Percentiles rank a stretch among this genome's conserved stretches.
Evolutionary conservation across 768 basidiomycete species (phyloP).

Genomic region (Kwoniella newhampshirensis): DNA sequence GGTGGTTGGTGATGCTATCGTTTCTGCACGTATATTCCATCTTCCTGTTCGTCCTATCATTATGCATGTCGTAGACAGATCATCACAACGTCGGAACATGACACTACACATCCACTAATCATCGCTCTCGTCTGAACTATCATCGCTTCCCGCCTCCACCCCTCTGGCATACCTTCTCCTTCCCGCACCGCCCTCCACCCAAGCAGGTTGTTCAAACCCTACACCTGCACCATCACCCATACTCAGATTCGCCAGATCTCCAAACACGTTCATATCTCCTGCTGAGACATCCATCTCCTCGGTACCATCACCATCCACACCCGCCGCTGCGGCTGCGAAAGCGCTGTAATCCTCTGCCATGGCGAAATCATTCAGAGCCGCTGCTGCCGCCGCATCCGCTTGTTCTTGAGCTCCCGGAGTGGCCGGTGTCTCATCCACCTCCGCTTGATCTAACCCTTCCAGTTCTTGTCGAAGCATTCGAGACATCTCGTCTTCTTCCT

Average conservation of each 20-base stretch:
- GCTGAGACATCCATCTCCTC: neutral
- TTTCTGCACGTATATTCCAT: no score
- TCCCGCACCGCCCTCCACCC: constrained; percentile 37
- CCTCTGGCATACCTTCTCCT: constrained; percentile 31
- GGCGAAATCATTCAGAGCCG: constrained; percentile 11
- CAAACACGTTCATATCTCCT: constrained; percentile 3
- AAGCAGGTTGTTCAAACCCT: constrained; percentile 2
- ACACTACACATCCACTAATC: no score
- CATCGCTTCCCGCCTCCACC: constrained; percentile 23
- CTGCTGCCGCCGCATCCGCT: constrained; percentile 2
- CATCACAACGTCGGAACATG: no score
- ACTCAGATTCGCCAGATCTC: neutral
- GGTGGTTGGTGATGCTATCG: constrained; percentile 38
- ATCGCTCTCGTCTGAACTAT: constrained; percentile 36
- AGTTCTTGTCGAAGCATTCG: constrained; percentile 30
- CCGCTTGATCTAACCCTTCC: constrained; percentile 17
- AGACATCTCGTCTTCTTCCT: constrained; percentile 34
- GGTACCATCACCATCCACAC: neutral
- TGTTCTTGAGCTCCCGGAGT: constrained; percentile 13
- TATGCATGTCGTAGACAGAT: no score
- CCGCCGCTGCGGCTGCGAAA: neutral
- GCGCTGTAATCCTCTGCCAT: neutral
- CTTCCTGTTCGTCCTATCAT: no score
- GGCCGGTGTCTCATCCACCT: constrained; percentile 4
- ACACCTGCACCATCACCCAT: constrained; percentile 3